Percentiles rank a stretch among this genome's conserved stretches.
Evolutionary conservation across 345 rosid genomes (phyloP).

Genomic region (Lenwebbia sp.): DNA sequence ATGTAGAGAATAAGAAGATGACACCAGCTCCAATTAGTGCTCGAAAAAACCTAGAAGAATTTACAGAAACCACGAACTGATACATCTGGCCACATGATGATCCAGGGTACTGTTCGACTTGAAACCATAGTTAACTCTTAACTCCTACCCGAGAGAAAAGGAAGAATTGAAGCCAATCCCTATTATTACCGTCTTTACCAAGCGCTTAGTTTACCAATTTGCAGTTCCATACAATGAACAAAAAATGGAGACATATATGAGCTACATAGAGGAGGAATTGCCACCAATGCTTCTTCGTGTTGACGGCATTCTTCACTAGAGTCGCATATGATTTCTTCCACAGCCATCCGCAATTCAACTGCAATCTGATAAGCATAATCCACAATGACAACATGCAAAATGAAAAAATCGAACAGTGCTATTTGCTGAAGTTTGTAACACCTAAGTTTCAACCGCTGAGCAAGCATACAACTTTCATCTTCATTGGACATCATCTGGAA

Average conservation of each 20-base stretch:
- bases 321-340: slow-evolving; percentile 73
- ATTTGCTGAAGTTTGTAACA: neutral
- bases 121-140: neutral
- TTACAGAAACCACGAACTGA: neutral
- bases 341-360: slow-evolving; percentile 86
- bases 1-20: neutral
- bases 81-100: neutral
- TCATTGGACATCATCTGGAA: neutral
- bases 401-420: neutral
- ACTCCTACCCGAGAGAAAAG: neutral
- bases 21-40: neutral
- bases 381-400: neutral
- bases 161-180: neutral
- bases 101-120: neutral
- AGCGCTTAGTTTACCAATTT: neutral
- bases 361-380: neutral
- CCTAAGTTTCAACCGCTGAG: neutral
- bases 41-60: neutral
- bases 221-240: neutral
- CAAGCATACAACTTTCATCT: neutral
- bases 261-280: slow-evolving; percentile 15
- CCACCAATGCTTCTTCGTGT: slow-evolving; percentile 68
- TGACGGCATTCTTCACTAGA: slow-evolving; percentile 40
- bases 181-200: neutral
- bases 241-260: neutral